phyloP scores from a whole-genome alignment of 768 basidiomycete genomes.

The Fomitopsis pulvina region DNA sequence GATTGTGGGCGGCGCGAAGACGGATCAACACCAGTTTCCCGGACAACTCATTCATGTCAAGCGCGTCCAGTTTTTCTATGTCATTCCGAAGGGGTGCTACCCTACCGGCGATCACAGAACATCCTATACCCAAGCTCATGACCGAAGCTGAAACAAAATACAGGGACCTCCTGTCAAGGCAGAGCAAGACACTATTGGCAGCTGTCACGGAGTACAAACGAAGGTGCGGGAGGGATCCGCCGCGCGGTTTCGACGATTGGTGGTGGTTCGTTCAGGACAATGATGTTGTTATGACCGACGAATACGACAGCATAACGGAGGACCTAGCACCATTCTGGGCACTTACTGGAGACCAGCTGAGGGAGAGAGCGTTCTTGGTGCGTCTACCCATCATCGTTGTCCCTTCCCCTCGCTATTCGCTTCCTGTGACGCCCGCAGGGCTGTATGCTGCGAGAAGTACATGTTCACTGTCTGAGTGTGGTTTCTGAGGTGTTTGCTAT shows the following conservation, averaged over 20 bases:
- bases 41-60: slow-evolving; percentile 17
- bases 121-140: slow-evolving; percentile 86
- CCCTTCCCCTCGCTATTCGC: background rate
- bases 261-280: slow-evolving; percentile 72
- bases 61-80: slow-evolving; percentile 18
- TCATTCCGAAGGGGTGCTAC: slow-evolving; percentile 13
- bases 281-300: slow-evolving; percentile 77
- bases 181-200: slow-evolving; percentile 72
- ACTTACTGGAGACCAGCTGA: slow-evolving; percentile 63
- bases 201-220: slow-evolving; percentile 80
- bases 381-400: too few species aligned
- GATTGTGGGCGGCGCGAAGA: slow-evolving; percentile 25
- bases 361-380: slow-evolving; percentile 57
- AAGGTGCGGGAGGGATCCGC: slow-evolving; percentile 75
- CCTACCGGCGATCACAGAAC: slow-evolving; percentile 28
- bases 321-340: slow-evolving; percentile 87
- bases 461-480: too few species aligned
- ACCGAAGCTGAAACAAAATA: slow-evolving; percentile 75
- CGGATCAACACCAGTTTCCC: slow-evolving; percentile 17
- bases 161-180: slow-evolving; percentile 54
- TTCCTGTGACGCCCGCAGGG: too few species aligned
- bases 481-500: background rate
- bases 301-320: slow-evolving; percentile 73
- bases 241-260: slow-evolving; percentile 90
- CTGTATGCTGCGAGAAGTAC: too few species aligned